These are phyloP conservation scores for Lentinula lateritia DNA, from an alignment of 768 basidiomycete species.

Conservation along the genomic window DNA sequence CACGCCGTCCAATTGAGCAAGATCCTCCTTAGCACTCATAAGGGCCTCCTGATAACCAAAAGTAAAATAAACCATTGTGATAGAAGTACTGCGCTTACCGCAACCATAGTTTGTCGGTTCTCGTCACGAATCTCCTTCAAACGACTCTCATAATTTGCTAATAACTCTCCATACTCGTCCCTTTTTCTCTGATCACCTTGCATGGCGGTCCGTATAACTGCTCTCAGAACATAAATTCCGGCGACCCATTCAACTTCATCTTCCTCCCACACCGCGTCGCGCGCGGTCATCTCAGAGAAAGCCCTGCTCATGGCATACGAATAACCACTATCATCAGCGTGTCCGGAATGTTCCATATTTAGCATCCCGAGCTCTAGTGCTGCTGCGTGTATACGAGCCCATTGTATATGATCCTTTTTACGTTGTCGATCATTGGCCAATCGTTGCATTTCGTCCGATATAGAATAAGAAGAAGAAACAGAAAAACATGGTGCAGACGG, in stretches of 20 bases:
- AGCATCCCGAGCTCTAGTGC: conserved; percentile 57
- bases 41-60: conserved; percentile 36
- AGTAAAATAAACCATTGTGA: neutral
- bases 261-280: conserved; percentile 62
- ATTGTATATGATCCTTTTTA: conserved; percentile 59
- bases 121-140: conserved; percentile 74
- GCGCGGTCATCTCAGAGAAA: conserved; percentile 54
- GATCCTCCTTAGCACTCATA: conserved; percentile 47
- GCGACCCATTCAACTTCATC: conserved; percentile 70
- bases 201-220: conserved; percentile 50
- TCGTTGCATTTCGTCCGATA: conserved; percentile 58
- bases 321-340: conserved; percentile 37
- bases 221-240: conserved; percentile 52
- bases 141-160: conserved; percentile 54
- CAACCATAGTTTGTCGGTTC: conserved; percentile 54
- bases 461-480: conserved; percentile 22
- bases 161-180: conserved; percentile 48
- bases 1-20: conserved; percentile 34
- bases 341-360: conserved; percentile 28
- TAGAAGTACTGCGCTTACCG: conserved; percentile 24
- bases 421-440: conserved; percentile 56
- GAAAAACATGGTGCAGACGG: conserved; percentile 10
- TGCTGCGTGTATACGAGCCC: conserved; percentile 62
- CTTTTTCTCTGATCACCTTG: conserved; percentile 41
- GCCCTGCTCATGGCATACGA: conserved; percentile 37